These are phyloP conservation scores for Morella rubra DNA, from an alignment of 306 rosid genomes.

Conservation along the genomic window DNA sequence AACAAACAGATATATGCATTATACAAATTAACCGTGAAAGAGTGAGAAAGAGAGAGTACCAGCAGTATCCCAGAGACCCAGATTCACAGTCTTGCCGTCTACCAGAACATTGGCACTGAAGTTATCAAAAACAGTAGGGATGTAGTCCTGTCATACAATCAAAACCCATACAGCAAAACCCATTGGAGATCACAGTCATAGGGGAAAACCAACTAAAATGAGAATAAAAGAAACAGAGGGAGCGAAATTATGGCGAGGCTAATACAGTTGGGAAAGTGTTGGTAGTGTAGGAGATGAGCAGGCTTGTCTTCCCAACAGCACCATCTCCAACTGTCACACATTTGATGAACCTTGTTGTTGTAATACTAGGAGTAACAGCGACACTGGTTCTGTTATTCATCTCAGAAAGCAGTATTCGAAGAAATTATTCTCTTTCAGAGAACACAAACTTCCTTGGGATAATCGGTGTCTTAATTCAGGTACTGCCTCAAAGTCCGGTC, in stretches of 20 bases:
- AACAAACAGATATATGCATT: background rate
- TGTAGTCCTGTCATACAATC: constrained; percentile 46
- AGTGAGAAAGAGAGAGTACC: constrained; percentile 33
- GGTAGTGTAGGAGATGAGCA: constrained; percentile 49
- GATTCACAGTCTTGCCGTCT: constrained; percentile 47
- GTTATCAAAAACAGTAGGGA: constrained; percentile 60
- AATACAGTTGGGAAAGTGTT: constrained; percentile 45
- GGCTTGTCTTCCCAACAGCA: constrained; percentile 50
- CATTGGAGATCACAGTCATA: constrained; percentile 9
- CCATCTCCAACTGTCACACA: constrained; percentile 49
- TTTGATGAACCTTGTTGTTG: constrained; percentile 42
- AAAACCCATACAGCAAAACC: constrained; percentile 9
- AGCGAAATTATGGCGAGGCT: background rate
- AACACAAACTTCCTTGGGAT: background rate
- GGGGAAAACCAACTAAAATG: background rate
- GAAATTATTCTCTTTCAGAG: background rate
- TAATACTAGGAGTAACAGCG: constrained; percentile 7
- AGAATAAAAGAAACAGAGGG: background rate
- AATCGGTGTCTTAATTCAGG: background rate
- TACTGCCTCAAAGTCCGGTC: background rate
- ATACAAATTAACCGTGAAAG: background rate
- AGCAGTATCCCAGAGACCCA: constrained; percentile 71
- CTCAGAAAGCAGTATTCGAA: background rate
- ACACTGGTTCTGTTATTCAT: constrained; percentile 9
- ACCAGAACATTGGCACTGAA: constrained; percentile 55